A percentile compares a stretch with the other conserved stretches of the same genome.
phyloP scores from a whole-genome alignment of 768 basidiomycete genomes.

The Cystoderma amianthinum region DNA sequence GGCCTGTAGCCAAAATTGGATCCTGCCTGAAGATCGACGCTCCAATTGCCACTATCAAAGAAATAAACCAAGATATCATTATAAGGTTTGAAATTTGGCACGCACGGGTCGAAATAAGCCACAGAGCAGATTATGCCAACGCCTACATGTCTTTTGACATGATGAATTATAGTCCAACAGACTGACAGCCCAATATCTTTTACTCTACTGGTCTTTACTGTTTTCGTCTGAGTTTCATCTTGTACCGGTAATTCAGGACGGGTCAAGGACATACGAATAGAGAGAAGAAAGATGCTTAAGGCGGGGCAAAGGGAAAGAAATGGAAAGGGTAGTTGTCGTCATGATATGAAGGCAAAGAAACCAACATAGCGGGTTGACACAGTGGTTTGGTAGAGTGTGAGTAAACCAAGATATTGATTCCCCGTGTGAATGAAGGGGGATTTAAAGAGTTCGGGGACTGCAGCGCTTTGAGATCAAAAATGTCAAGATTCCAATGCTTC shows the following conservation, averaged over 20 bases:
- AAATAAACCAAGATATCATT: not conserved
- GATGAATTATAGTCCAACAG: slow-evolving; percentile 11
- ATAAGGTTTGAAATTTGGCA: slow-evolving; percentile 5
- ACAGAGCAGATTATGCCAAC: slow-evolving; percentile 66
- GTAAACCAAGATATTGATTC: slow-evolving; percentile 18
- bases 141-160: slow-evolving; percentile 42
- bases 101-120: slow-evolving; percentile 72
- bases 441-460: too few relatives aligned
- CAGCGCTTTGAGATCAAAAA: too few relatives aligned
- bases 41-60: slow-evolving; percentile 60
- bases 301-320: slow-evolving; percentile 4
- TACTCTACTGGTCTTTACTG: too few relatives aligned
- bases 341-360: slow-evolving; percentile 23
- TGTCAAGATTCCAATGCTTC: too few relatives aligned
- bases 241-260: too few relatives aligned
- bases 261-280: too few relatives aligned
- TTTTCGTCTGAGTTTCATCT: too few relatives aligned
- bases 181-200: not conserved
- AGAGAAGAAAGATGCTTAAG: not conserved
- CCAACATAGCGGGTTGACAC: slow-evolving; percentile 23
- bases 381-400: slow-evolving; percentile 14
- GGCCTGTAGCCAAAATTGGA: slow-evolving; percentile 69
- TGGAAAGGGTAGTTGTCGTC: slow-evolving; percentile 9
- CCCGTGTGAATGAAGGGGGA: slow-evolving; percentile 21
- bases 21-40: slow-evolving; percentile 74